Percentiles rank a stretch among this genome's conserved stretches.
These are phyloP conservation scores for Skeletonema grethae DNA, from an alignment of 108 stramenopile genomes.

Conservation along the genomic window DNA sequence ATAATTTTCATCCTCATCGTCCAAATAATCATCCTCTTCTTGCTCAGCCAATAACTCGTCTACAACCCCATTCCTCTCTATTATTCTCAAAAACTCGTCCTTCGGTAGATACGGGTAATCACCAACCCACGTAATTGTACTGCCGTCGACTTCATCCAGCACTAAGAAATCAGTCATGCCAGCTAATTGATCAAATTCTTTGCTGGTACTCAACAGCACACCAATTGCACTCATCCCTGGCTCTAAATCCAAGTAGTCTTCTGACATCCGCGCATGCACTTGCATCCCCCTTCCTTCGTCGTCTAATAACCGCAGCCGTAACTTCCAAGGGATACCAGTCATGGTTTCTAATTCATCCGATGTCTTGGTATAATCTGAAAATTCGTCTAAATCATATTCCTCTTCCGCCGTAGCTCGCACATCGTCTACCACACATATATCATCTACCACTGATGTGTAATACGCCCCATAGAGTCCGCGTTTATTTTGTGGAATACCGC, in stretches of 20 bases:
- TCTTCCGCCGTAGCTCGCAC: slow-evolving; percentile 31
- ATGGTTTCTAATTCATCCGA: slow-evolving; percentile 69
- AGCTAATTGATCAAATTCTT: slow-evolving; percentile 56
- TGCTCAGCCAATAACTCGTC: slow-evolving; percentile 13
- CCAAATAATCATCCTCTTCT: slow-evolving; percentile 11
- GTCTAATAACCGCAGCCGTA: slow-evolving; percentile 60
- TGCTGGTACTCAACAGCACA: slow-evolving; percentile 63
- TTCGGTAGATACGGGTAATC: slow-evolving; percentile 83
- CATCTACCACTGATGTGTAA: slow-evolving; percentile 58
- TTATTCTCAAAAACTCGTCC: slow-evolving; percentile 36
- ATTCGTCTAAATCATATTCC: slow-evolving; percentile 77
- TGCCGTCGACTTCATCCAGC: slow-evolving; percentile 44
- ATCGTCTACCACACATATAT: slow-evolving; percentile 80
- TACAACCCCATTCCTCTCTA: slow-evolving; percentile 33
- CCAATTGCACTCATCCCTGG: slow-evolving; percentile 55
- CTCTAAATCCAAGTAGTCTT: slow-evolving; percentile 72
- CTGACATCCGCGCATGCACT: slow-evolving; percentile 73
- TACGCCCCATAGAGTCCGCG: slow-evolving; percentile 77
- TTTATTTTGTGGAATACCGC: slow-evolving; percentile 34
- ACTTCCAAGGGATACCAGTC: slow-evolving; percentile 71
- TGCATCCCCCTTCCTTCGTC: slow-evolving; percentile 64
- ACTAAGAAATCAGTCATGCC: slow-evolving; percentile 77
- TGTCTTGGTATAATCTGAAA: slow-evolving; percentile 69
- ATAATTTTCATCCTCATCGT: slow-evolving; percentile 3
- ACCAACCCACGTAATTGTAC: slow-evolving; percentile 63